Conservation (phyloP, 2,329 filamentous ascomycete genomes). For the Cercospora janseana region DNA sequence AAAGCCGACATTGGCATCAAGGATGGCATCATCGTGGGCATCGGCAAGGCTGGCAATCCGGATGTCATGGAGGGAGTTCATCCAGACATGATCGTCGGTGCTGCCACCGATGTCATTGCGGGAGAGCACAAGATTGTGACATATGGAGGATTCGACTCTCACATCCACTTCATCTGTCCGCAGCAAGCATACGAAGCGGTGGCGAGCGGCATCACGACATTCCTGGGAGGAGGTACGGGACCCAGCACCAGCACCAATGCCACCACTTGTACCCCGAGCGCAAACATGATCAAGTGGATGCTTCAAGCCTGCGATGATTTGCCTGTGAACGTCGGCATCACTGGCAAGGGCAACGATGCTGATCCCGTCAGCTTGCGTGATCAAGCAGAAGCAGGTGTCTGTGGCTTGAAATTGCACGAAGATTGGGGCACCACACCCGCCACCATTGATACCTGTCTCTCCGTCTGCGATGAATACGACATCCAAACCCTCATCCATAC, state of each 20-base stretch:
- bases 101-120: slow-evolving; percentile 87
- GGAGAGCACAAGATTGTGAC: slow-evolving; percentile 89
- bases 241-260: slow-evolving; percentile 90
- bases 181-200: slow-evolving; percentile 84
- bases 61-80: slow-evolving; percentile 91
- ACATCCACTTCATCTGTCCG: slow-evolving; percentile 93
- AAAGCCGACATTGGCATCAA: slow-evolving; percentile 97
- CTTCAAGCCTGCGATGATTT: slow-evolving; percentile 79
- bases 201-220: slow-evolving; percentile 81
- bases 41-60: slow-evolving; percentile 95
- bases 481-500: slow-evolving; percentile 94
- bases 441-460: slow-evolving; percentile 82
- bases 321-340: slow-evolving; percentile 86
- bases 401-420: slow-evolving; percentile 90
- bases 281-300: slow-evolving; percentile 81
- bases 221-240: slow-evolving; percentile 87
- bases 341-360: slow-evolving; percentile 89
- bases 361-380: slow-evolving; percentile 68
- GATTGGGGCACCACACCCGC: slow-evolving; percentile 93
- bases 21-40: slow-evolving; percentile 77
- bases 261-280: slow-evolving; percentile 88
- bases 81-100: slow-evolving; percentile 75
- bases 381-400: slow-evolving; percentile 78
- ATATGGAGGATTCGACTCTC: slow-evolving; percentile 82
- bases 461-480: slow-evolving; percentile 81